phyloP scores from a whole-genome alignment of 129 eudicot genomes.

The Pseudognaphalium luteoalbum region DNA sequence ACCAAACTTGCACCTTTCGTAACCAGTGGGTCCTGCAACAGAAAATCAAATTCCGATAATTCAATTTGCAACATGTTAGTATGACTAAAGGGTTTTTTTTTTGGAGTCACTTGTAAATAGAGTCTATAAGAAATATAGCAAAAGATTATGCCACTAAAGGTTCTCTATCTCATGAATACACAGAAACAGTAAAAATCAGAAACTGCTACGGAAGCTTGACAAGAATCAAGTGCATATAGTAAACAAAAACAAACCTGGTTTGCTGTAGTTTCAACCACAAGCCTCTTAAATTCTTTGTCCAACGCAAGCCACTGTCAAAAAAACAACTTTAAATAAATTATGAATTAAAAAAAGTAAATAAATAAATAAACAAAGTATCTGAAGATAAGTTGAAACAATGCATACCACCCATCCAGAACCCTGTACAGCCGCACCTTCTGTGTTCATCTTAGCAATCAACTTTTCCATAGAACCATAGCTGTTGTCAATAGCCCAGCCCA shows the following conservation, averaged over 20 bases:
- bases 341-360: background rate
- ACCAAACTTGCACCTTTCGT: conserved; percentile 80
- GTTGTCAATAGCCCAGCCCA: conserved; percentile 77
- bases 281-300: conserved; percentile 85
- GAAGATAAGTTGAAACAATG: background rate
- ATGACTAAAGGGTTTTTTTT: background rate
- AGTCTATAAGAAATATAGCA: background rate
- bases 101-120: background rate
- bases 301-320: conserved; percentile 84
- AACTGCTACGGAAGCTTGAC: background rate
- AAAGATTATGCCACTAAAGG: background rate
- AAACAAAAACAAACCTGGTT: conserved; percentile 63
- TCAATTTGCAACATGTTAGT: background rate
- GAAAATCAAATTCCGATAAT: background rate
- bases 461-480: conserved; percentile 76
- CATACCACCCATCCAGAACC: conserved; percentile 99
- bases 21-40: conserved; percentile 83
- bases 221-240: conserved; percentile 6
- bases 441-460: conserved; percentile 76
- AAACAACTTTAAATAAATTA: conserved; percentile 7
- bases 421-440: conserved; percentile 96
- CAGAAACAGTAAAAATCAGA: background rate
- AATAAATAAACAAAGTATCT: background rate
- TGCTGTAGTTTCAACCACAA: conserved; percentile 87
- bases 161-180: background rate